phyloP scores from a whole-genome alignment of 192 early-diverging fungal species.

The Backusella parvicylindrica region DNA sequence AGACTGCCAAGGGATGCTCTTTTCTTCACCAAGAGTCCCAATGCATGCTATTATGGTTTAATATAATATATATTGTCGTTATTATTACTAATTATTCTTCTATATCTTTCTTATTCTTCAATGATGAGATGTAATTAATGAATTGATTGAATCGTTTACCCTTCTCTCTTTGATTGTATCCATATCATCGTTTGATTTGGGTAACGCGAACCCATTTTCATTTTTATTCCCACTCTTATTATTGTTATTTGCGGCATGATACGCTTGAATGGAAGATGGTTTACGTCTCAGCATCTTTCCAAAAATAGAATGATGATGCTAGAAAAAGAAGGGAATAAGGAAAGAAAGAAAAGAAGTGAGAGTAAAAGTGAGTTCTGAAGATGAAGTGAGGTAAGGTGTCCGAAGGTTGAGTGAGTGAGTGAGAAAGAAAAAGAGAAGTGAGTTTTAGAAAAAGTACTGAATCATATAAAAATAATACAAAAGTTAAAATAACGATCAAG shows the following conservation, averaged over 20 bases:
- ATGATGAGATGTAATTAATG: background rate
- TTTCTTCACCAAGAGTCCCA: constrained; percentile 5
- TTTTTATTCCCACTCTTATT: background rate
- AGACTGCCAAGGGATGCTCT: constrained; percentile 25
- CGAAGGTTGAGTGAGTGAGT: background rate
- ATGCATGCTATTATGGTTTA: background rate
- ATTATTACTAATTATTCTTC: background rate
- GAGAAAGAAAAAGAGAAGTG: constrained; percentile 10
- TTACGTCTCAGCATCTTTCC: constrained; percentile 11
- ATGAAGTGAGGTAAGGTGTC: background rate
- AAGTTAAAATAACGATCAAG: constrained; percentile 6
- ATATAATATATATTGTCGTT: background rate
- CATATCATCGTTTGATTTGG: background rate
- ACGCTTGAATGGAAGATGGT: constrained; percentile 8
- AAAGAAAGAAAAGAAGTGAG: background rate
- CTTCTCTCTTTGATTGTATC: constrained; percentile 11
- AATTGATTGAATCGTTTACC: background rate
- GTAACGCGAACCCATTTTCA: background rate
- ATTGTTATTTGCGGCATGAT: background rate
- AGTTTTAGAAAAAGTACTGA: background rate
- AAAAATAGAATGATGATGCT: background rate
- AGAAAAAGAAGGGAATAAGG: background rate
- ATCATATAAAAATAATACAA: constrained; percentile 9
- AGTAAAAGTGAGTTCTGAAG: background rate
- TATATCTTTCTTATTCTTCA: background rate